phyloP scores from a whole-genome alignment of 257 asterid genomes.

The Petrea volubilis region DNA sequence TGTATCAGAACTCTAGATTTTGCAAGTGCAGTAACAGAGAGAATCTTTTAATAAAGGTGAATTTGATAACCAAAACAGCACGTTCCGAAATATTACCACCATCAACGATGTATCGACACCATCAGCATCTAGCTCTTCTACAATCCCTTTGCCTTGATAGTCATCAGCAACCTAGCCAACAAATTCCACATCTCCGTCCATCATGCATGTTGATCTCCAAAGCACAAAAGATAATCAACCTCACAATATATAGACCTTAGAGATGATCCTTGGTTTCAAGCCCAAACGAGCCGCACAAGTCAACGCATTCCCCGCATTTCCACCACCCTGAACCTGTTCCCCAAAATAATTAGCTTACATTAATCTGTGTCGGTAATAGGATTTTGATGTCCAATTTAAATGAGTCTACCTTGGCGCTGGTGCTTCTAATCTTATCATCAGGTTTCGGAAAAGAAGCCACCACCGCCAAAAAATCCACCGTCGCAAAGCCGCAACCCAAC shows the following conservation, averaged over 20 bases:
- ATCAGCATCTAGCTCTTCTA: conserved; percentile 58
- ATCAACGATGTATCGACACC: conserved; percentile 61
- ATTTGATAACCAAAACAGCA: neutral
- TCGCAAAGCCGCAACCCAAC: conserved; percentile 73
- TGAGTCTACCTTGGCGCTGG: conserved; percentile 62
- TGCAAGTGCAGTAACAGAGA: too few relatives aligned
- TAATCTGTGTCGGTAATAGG: neutral
- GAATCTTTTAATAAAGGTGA: too few relatives aligned
- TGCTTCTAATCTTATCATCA: conserved; percentile 87
- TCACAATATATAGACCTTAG: conserved; percentile 42
- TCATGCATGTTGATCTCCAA: neutral
- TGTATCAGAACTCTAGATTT: too few relatives aligned
- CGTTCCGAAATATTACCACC: conserved; percentile 40
- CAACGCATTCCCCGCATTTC: conserved; percentile 66
- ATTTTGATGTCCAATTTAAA: neutral
- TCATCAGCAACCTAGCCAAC: conserved; percentile 57
- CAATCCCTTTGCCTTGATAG: conserved; percentile 57
- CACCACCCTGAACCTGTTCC: conserved; percentile 67
- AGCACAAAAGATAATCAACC: neutral
- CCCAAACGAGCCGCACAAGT: conserved; percentile 74
- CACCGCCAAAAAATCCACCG: conserved; percentile 75
- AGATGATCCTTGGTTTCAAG: conserved; percentile 52
- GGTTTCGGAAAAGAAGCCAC: conserved; percentile 92
- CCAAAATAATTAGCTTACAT: neutral
- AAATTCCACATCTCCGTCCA: neutral